Evolutionary conservation across 176 grass and related monocot genomes (phyloP).

Genomic region (Calamus simplicifolius): DNA sequence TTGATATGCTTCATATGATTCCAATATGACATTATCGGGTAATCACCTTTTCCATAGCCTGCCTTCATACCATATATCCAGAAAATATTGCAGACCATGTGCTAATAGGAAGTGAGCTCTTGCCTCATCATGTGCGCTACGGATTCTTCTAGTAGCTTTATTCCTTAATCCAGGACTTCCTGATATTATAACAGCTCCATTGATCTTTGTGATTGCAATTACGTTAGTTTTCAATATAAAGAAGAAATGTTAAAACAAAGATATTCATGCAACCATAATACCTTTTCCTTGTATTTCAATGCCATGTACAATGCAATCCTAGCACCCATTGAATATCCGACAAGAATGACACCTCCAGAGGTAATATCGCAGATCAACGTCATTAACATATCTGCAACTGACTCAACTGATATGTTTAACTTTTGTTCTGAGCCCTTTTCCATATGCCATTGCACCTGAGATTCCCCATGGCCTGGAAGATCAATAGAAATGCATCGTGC

Average conservation of each 20-base stretch:
- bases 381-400: slow-evolving; percentile 50
- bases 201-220: slow-evolving; percentile 39
- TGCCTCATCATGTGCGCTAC: slow-evolving; percentile 59
- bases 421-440: slow-evolving; percentile 30
- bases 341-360: slow-evolving; percentile 48
- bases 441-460: slow-evolving; percentile 28
- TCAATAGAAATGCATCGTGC: slow-evolving; percentile 59
- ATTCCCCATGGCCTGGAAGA: slow-evolving; percentile 84
- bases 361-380: slow-evolving; percentile 61
- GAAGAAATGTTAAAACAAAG: background rate
- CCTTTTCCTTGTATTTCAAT: slow-evolving; percentile 66
- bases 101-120: slow-evolving; percentile 60
- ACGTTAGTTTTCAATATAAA: slow-evolving; percentile 19
- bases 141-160: slow-evolving; percentile 40
- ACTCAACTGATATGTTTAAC: slow-evolving; percentile 37
- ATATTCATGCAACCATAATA: slow-evolving; percentile 16
- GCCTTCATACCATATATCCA: slow-evolving; percentile 73
- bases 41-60: slow-evolving; percentile 75
- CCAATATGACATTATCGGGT: background rate
- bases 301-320: slow-evolving; percentile 89
- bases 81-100: slow-evolving; percentile 61
- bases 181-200: slow-evolving; percentile 80
- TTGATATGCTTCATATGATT: too few species aligned
- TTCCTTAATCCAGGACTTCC: slow-evolving; percentile 82
- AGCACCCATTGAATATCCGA: slow-evolving; percentile 96